Conservation (phyloP, 257 asterid species). For the Galeopsis tetrahit region DNA sequence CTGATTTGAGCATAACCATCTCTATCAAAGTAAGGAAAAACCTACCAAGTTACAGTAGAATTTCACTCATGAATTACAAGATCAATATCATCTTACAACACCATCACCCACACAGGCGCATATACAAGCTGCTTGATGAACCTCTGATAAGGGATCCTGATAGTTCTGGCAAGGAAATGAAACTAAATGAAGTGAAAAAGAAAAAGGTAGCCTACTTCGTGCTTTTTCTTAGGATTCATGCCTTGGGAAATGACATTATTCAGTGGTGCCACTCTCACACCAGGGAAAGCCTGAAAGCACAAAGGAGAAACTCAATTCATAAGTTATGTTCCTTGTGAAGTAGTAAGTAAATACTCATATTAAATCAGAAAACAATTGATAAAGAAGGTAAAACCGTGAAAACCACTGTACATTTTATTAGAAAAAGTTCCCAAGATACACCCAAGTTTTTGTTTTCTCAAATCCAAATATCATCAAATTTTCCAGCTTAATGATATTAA, state of each 20-base stretch:
- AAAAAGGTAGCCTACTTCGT: slow-evolving; percentile 65
- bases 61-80: slow-evolving; percentile 19
- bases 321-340: slow-evolving; percentile 17
- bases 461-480: slow-evolving; percentile 7
- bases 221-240: slow-evolving; percentile 93
- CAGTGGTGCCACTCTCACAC: slow-evolving; percentile 53
- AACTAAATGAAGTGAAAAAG: slow-evolving; percentile 28
- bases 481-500: slow-evolving; percentile 5
- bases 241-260: slow-evolving; percentile 82
- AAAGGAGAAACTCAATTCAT: slow-evolving; percentile 26
- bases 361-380: slow-evolving; percentile 8
- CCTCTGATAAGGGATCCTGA: slow-evolving; percentile 22
- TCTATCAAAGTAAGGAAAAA: slow-evolving; percentile 19
- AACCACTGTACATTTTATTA: not conserved
- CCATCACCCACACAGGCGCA: slow-evolving; percentile 3
- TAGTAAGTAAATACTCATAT: slow-evolving; percentile 5
- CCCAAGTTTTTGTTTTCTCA: slow-evolving; percentile 7
- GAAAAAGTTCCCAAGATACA: slow-evolving; percentile 20
- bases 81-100: slow-evolving; percentile 9
- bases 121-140: slow-evolving; percentile 22
- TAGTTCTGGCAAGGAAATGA: slow-evolving; percentile 25
- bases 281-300: slow-evolving; percentile 69
- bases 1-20: slow-evolving; percentile 24
- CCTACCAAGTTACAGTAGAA: slow-evolving; percentile 14
- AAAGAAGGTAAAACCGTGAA: slow-evolving; percentile 3